Evolutionary conservation across 139 green algal species (phyloP).

Genomic region (Tetraselmis chui): DNA sequence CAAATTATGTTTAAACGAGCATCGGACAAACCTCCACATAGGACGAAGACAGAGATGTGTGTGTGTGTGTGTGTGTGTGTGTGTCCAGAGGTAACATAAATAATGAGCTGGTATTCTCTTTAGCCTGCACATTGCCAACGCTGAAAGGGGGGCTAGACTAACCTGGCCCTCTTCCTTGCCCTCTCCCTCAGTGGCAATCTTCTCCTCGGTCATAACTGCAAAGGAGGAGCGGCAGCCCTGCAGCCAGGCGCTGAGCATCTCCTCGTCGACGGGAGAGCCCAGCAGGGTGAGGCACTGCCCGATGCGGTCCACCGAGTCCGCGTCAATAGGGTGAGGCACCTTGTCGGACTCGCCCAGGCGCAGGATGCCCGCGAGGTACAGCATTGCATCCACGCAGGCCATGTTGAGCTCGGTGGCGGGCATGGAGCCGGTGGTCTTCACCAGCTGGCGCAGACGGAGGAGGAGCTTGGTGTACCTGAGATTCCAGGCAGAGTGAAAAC

Average conservation of each 20-base stretch:
- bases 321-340: slow-evolving; percentile 53
- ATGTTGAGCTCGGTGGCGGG: slow-evolving; percentile 36
- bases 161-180: neutral
- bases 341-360: slow-evolving; percentile 59
- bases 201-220: slow-evolving; percentile 62
- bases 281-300: slow-evolving; percentile 58
- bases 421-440: slow-evolving; percentile 4
- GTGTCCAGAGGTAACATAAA: too few relatives aligned
- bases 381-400: slow-evolving; percentile 60
- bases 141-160: slow-evolving; percentile 8
- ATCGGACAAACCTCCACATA: too few relatives aligned
- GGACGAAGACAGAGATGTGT: too few relatives aligned
- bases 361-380: slow-evolving; percentile 76
- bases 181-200: neutral
- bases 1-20: too few relatives aligned
- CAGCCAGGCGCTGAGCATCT: slow-evolving; percentile 56
- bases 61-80: too few relatives aligned
- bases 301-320: slow-evolving; percentile 80
- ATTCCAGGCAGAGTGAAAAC: slow-evolving; percentile 2
- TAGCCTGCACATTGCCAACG: neutral
- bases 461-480: slow-evolving; percentile 77
- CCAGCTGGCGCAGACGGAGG: slow-evolving; percentile 60
- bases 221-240: slow-evolving; percentile 68
- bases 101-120: neutral
- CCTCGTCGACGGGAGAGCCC: slow-evolving; percentile 25